A percentile compares a stretch with the other conserved stretches of the same genome.
Conservation (phyloP, 495 filamentous ascomycete species). For the Xanthoparmelia taractica region DNA sequence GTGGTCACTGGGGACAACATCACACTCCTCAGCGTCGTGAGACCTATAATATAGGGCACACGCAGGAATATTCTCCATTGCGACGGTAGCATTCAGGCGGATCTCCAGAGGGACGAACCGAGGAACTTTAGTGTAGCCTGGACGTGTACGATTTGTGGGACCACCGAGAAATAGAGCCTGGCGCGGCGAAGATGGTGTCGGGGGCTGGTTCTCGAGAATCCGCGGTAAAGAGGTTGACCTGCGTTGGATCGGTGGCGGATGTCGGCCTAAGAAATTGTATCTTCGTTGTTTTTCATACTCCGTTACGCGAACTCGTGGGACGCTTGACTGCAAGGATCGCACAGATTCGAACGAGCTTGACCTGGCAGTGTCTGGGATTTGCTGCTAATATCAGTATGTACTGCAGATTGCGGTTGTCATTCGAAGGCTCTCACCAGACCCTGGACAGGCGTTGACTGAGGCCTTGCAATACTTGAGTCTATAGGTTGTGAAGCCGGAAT, state of each 20-base stretch:
- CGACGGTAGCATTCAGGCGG: background rate
- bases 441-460: background rate
- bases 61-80: background rate
- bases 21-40: background rate
- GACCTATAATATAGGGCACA: background rate
- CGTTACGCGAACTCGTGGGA: background rate
- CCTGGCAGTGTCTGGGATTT: background rate
- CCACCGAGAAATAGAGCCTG: conserved; percentile 2
- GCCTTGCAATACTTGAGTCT: background rate
- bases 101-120: conserved; percentile 16
- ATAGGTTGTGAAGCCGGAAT: background rate
- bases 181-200: background rate
- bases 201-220: background rate
- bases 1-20: background rate
- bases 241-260: conserved; percentile 7
- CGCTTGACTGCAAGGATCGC: background rate
- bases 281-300: background rate
- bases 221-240: conserved; percentile 7
- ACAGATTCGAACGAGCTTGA: conserved; percentile 4
- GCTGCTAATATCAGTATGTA: background rate
- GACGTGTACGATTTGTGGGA: background rate
- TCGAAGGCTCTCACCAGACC: background rate
- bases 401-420: background rate
- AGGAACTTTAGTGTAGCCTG: conserved; percentile 5
- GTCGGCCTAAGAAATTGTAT: conserved; percentile 11